Evolutionary conservation across 306 rosid genomes (phyloP), one percentile per base, ranked within the genome.

Genomic region (Hippophae tibetana): DNA sequence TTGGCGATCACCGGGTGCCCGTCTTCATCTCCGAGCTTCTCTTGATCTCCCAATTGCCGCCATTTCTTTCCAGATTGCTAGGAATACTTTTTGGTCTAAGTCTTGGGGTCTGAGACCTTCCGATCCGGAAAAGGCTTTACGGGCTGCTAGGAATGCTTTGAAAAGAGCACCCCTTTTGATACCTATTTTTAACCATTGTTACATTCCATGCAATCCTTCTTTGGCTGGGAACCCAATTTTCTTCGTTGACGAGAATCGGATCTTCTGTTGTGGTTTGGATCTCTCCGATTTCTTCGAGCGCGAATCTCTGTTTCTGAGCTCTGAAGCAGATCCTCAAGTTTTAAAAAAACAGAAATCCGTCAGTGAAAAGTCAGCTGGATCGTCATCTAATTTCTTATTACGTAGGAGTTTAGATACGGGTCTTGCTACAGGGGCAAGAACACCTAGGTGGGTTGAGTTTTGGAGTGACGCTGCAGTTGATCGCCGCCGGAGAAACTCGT

Each of bases 21-120:
- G 98, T 9, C 86, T 81, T 23, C 95, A 78, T 54, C 96, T 92
- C 14, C 88, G 92, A 9, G 86, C 96, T 3, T 79, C 93, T 5
- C 76, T 92, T 1, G 99, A 92, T 80, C 87, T 92, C 13, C 99
- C 99, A 8, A 84, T 88, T 56, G 99, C 99, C 0, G 96, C 99
- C 42, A 88, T 92, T 63, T 88, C 94, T n/a, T 80, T 92, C 49
- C 99, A 92, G 72, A 92, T 92, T 61, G 95, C 96, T 2, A 64
- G 78, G 48, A 88, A 92, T 68, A 72, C 93, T 3, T 61, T 92
- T 52, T 92, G 99, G 99, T 92, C 96, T 7, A 88, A 84, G 46
- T 76, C 85, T 2, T 92, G 99, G 99, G 99, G 99, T 0, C 81
- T 64, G 38, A 67, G 90, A 56, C 96, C 99, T 1, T 42, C 89